phyloP scores from a whole-genome alignment of 257 asterid species.

The Jacaranda copaia region DNA sequence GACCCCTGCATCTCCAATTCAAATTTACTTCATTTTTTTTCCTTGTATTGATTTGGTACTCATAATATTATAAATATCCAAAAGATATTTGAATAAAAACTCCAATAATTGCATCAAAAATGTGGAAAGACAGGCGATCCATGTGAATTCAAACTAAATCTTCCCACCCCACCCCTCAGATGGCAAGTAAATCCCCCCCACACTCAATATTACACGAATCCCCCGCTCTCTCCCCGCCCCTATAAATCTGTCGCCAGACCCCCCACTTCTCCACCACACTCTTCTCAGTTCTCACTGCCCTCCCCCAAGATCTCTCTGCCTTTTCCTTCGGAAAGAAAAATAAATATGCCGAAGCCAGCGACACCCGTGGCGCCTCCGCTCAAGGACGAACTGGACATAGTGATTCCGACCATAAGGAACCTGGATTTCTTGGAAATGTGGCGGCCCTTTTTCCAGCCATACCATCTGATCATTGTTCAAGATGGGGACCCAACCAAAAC shows the following conservation, averaged over 20 bases:
- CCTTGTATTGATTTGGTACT: not conserved
- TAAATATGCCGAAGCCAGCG: constrained; percentile 46
- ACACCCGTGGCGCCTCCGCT: constrained; percentile 54
- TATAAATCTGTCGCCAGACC: constrained; percentile 35
- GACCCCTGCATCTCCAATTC: not conserved
- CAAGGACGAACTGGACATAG: constrained; percentile 54
- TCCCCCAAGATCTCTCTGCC: not conserved
- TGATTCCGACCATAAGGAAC: constrained; percentile 58
- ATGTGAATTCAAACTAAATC: constrained; percentile 31
- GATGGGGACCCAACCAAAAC: constrained; percentile 54
- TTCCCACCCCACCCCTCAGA: not conserved
- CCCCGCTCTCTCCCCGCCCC: constrained; percentile 34
- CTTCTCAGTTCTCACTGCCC: not conserved
- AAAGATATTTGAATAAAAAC: too few relatives aligned
- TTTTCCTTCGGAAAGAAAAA: not conserved
- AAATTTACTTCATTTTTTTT: too few relatives aligned
- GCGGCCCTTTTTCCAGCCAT: constrained; percentile 54
- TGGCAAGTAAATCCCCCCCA: constrained; percentile 10
- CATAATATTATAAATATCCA: not conserved
- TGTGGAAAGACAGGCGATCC: constrained; percentile 36
- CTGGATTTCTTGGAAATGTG: constrained; percentile 60
- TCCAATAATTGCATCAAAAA: not conserved
- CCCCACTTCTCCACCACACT: constrained; percentile 30
- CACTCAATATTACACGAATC: constrained; percentile 33
- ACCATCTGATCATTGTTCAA: constrained; percentile 61